Evolutionary conservation across 2,329 filamentous ascomycete genomes (phyloP).

Genomic region (Lithohypha guttulata): DNA sequence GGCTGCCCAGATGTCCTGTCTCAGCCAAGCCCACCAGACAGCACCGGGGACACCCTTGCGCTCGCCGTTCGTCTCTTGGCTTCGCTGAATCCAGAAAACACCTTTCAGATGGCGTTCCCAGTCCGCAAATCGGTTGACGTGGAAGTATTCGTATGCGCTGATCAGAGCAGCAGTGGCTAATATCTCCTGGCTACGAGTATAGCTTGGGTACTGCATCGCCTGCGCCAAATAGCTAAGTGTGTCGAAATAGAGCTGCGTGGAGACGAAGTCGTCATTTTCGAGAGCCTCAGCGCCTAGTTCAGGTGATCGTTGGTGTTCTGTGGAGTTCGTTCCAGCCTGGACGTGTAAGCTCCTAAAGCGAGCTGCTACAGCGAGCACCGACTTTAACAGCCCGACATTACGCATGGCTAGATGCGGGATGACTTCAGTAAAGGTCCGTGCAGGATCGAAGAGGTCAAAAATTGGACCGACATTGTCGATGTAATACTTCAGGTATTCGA

Average conservation of each 20-base stretch:
- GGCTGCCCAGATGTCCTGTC: conserved; percentile 56
- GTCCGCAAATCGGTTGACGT: conserved; percentile 35
- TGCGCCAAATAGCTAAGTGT: conserved; percentile 51
- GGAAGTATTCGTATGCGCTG: conserved; percentile 48
- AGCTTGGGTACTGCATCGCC: conserved; percentile 48
- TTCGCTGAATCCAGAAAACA: conserved; percentile 56
- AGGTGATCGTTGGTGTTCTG: conserved; percentile 6
- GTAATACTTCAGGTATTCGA: conserved; percentile 6
- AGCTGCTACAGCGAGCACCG: conserved; percentile 46
- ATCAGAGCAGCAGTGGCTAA: conserved; percentile 50
- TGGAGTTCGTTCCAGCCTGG: conserved; percentile 18
- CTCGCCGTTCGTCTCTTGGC: conserved; percentile 50
- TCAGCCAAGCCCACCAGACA: conserved; percentile 56
- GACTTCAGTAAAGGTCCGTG: conserved; percentile 29
- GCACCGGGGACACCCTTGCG: conserved; percentile 46
- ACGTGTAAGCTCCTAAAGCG: conserved; percentile 34
- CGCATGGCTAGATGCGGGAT: conserved; percentile 36
- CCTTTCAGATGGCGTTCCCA: conserved; percentile 56
- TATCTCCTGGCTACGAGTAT: conserved; percentile 48
- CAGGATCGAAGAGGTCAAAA: conserved; percentile 34
- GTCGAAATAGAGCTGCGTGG: conserved; percentile 41
- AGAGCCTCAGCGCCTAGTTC: not conserved
- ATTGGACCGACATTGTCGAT: conserved; percentile 5
- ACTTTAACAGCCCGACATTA: conserved; percentile 48
- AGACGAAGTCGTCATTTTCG: conserved; percentile 1